phyloP scores from a whole-genome alignment of 23 red algal genomes.

The Chondrus crispus region DNA sequence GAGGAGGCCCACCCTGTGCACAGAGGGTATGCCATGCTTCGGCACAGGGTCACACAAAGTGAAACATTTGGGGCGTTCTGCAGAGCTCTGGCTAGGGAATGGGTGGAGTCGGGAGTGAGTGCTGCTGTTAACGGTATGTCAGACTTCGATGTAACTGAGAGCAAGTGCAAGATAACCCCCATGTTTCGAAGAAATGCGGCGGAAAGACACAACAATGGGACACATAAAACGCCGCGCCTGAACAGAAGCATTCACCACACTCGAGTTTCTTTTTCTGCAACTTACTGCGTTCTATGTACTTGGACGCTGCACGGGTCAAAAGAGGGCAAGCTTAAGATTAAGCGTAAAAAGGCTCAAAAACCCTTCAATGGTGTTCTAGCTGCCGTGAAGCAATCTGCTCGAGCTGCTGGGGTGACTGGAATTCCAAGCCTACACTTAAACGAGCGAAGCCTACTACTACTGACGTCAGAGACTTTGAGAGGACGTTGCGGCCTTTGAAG shows the following conservation, averaged over 20 bases:
- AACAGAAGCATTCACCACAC: not conserved
- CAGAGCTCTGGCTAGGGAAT: not conserved
- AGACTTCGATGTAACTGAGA: too few species aligned
- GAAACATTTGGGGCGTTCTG: not conserved
- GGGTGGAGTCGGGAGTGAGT: not conserved
- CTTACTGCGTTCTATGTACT: not conserved
- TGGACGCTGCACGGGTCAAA: not conserved
- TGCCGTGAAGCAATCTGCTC: not conserved
- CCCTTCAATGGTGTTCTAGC: not conserved
- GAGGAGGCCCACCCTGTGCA: not conserved
- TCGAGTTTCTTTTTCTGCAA: not conserved
- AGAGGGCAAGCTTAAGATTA: not conserved
- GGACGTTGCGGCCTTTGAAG: not conserved
- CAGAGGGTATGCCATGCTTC: not conserved
- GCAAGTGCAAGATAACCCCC: not conserved
- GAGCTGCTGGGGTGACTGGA: not conserved
- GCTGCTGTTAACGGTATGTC: not conserved
- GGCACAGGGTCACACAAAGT: not conserved
- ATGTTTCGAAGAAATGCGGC: not conserved
- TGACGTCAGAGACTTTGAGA: not conserved
- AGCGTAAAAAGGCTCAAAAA: not conserved
- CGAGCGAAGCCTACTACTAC: not conserved
- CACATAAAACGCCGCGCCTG: not conserved
- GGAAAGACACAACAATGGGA: not conserved
- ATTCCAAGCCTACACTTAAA: not conserved